phyloP scores from a whole-genome alignment of 257 asterid genomes.

The Jaltomata sinuosa region DNA sequence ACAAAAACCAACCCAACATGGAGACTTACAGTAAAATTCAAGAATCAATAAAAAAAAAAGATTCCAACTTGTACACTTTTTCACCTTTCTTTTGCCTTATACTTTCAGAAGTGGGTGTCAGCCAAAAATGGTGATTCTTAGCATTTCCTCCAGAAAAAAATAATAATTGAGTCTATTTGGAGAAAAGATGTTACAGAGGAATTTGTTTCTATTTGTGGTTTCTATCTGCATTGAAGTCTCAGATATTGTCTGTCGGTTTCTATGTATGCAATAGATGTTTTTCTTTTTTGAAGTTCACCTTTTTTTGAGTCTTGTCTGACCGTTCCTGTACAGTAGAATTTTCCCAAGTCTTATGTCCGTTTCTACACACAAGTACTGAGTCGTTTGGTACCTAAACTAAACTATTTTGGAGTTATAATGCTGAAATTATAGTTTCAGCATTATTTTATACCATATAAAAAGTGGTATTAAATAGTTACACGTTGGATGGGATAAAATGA shows the following conservation, averaged over 20 bases:
- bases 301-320: not conserved
- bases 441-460: too few species aligned
- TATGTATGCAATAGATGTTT: not conserved
- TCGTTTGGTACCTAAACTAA: too few species aligned
- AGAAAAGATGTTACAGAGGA: not conserved
- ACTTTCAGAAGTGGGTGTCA: not conserved
- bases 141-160: too few species aligned
- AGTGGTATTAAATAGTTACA: too few species aligned
- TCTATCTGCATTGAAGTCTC: constrained; percentile 6
- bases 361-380: too few species aligned
- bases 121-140: not conserved
- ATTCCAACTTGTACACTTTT: not conserved
- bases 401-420: too few species aligned
- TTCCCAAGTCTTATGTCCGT: too few species aligned
- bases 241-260: not conserved
- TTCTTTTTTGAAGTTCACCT: not conserved
- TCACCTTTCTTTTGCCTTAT: not conserved
- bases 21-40: not conserved
- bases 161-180: not conserved
- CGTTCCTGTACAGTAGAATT: not conserved
- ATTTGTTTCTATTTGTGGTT: not conserved
- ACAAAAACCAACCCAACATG: not conserved
- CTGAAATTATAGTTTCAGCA: too few species aligned
- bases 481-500: too few species aligned
- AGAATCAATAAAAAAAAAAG: not conserved